A percentile compares a stretch with the other conserved stretches of the same genome.
Conservation (phyloP, 2,329 filamentous ascomycete genomes). For the Teratosphaeria viscida region DNA sequence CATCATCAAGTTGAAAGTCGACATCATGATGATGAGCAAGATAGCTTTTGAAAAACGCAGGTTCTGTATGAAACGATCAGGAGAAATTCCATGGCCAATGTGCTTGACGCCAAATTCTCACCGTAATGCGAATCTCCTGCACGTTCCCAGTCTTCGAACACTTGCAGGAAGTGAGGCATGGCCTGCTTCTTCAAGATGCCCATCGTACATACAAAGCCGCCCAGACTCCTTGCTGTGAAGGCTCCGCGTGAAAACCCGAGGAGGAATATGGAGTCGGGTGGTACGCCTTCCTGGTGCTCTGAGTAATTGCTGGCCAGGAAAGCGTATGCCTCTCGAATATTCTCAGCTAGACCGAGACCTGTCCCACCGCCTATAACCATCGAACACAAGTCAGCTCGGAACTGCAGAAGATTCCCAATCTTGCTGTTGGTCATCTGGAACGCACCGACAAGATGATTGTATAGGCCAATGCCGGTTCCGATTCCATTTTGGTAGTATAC, state of each 20-base stretch:
- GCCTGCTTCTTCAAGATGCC: constrained; percentile 30
- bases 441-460: constrained; percentile 17
- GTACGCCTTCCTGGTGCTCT: constrained; percentile 16
- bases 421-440: background rate
- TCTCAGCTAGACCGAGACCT: constrained; percentile 26
- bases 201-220: constrained; percentile 35
- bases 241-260: constrained; percentile 38
- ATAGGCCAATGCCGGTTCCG: constrained; percentile 25
- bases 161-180: constrained; percentile 25
- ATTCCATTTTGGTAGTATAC: constrained; percentile 30
- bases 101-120: background rate
- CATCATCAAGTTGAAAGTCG: constrained; percentile 8
- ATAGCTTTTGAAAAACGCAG: constrained; percentile 21
- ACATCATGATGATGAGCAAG: constrained; percentile 12
- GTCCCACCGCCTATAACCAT: constrained; percentile 19
- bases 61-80: constrained; percentile 1
- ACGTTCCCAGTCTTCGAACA: constrained; percentile 25
- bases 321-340: constrained; percentile 52
- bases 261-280: constrained; percentile 34
- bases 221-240: constrained; percentile 34
- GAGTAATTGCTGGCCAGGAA: constrained; percentile 53
- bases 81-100: background rate
- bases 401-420: background rate
- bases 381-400: background rate
- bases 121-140: constrained; percentile 18